Percentiles rank a stretch among this genome's conserved stretches.
Conservation (phyloP, 495 filamentous ascomycete genomes). For the Aspergillus hancockii region DNA sequence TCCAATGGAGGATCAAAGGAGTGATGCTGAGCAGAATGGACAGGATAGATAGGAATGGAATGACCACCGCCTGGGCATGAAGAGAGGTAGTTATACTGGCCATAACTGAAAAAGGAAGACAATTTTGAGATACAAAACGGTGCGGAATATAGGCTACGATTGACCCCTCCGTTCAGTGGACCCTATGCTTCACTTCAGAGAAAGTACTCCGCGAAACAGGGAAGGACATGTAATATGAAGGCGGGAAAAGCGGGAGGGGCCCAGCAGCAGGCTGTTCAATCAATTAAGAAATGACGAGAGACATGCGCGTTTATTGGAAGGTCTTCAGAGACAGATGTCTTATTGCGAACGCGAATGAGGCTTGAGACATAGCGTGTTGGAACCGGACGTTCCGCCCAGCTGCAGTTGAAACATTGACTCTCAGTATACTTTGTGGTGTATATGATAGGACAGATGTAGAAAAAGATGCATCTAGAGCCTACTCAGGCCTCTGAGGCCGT, state of each 20-base stretch:
- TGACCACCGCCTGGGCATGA: constrained; percentile 36
- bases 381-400: neutral
- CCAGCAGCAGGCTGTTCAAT: constrained; percentile 13
- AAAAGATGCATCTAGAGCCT: neutral
- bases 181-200: neutral
- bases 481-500: neutral
- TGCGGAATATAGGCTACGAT: neutral
- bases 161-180: neutral
- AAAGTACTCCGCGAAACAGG: neutral
- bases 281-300: neutral
- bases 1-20: constrained; percentile 40
- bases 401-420: constrained; percentile 17
- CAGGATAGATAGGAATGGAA: constrained; percentile 56
- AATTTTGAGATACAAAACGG: neutral
- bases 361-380: neutral
- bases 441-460: neutral
- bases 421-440: neutral
- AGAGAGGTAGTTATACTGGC: neutral
- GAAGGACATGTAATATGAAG: constrained; percentile 3
- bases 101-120: constrained; percentile 1
- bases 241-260: neutral
- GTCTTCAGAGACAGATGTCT: constrained; percentile 8
- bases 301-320: neutral
- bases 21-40: constrained; percentile 55
- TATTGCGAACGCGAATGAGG: constrained; percentile 8